A percentile compares a stretch with the other conserved stretches of the same genome.
These are phyloP conservation scores for Penium margaritaceum DNA, from an alignment of 139 green algal genomes.

Conservation along the genomic window DNA sequence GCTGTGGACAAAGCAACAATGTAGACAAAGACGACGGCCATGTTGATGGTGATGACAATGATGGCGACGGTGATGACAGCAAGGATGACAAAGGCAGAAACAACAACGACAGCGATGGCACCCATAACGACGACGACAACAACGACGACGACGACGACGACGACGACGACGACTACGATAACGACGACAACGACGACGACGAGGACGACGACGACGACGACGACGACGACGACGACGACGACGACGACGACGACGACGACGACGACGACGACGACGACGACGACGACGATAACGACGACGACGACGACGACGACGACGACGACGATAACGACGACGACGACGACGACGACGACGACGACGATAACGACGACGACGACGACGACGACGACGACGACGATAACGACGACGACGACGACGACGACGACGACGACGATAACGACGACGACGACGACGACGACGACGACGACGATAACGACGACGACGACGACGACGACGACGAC, in stretches of 20 bases:
- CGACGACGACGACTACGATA: too few relatives aligned
- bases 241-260: neutral
- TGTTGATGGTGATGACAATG: too few relatives aligned
- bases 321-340: neutral
- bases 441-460: too few relatives aligned
- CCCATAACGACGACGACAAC: slow-evolving; percentile 6
- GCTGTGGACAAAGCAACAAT: too few relatives aligned
- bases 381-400: neutral
- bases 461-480: neutral
- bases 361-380: neutral
- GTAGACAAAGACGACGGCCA: too few relatives aligned
- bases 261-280: neutral
- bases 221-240: slow-evolving; percentile 5
- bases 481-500: neutral
- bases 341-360: neutral
- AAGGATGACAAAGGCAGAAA: too few relatives aligned
- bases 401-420: neutral
- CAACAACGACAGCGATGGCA: too few relatives aligned
- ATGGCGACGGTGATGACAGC: too few relatives aligned
- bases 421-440: neutral
- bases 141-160: too few relatives aligned
- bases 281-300: slow-evolving; percentile 13
- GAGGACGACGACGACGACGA: slow-evolving; percentile 4
- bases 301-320: neutral
- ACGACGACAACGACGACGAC: too few relatives aligned